Base-by-base conservation (phyloP, 192 early-diverging fungal species). In the Oehlia diaphana region DNA sequence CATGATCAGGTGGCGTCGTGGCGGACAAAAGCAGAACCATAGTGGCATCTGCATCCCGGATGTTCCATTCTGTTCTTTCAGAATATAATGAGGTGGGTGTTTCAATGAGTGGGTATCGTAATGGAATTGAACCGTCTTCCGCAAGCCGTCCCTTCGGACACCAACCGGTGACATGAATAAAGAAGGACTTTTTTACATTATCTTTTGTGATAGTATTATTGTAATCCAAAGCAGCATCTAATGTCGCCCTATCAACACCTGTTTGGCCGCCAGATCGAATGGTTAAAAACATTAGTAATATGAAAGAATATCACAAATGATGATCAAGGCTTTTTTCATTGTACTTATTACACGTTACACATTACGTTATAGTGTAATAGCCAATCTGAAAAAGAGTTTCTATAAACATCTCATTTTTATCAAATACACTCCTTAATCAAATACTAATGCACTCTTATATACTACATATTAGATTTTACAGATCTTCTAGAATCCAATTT, bases 211-310 rank as follows among this genome's bases (percentile, higher is more conserved):
- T 7, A 44, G 35, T 5, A n/a, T 71, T 28, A 66, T 67, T 71
- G 16, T 44, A 71, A 37, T 39, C 9, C 26, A 71, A 19, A 9
- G 19, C 12, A n/a, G 69, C 69, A 42, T 71, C 69, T 19, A 71
- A 10, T 44, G 69, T 37, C 13, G 69, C 69, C 47, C 69, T 37
- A 71, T 71, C 69, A 4, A 71, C 69, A 9, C 69, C 69, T 42
- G 69, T 71, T 71, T 71, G 37, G 13, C 69, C 69, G 5, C 37
- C 69, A 39, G 69, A 71, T 44, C 69, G 39, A 71, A 71, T 71
- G 2, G 69, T 65, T 26, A 65, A 23, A 50, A 6, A 47, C 44
- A 47, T 47, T 47, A 47, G 2, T 5, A 31, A 31, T 31, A 31
- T 26, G 26, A 26, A 26, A 26, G 26, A 26, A 26, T 26, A 26